These are phyloP conservation scores for Xylaria sp. DNA, from an alignment of 2,329 filamentous ascomycete genomes.

Conservation along the genomic window DNA sequence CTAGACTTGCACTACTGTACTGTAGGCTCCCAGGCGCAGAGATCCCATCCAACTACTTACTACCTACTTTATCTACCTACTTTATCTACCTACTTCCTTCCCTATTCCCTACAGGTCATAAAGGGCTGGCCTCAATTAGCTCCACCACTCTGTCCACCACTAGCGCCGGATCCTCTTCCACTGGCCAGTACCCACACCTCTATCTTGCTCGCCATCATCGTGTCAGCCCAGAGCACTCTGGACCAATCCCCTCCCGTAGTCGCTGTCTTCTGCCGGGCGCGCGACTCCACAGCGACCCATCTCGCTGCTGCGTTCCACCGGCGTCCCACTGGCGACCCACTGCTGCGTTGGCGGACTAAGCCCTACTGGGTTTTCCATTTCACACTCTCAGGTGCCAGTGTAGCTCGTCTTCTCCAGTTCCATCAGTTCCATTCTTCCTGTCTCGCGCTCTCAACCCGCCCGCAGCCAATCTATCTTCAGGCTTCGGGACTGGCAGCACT, in stretches of 20 bases:
- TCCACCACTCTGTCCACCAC: constrained; percentile 13
- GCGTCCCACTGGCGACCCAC: constrained; percentile 8
- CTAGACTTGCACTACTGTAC: too few relatives aligned
- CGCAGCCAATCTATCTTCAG: too few relatives aligned
- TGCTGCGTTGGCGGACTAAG: constrained; percentile 42
- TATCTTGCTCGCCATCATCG: constrained; percentile 34
- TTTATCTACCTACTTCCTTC: too few relatives aligned
- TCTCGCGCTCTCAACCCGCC: neutral
- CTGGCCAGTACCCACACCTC: constrained; percentile 3
- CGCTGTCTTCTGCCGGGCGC: constrained; percentile 28
- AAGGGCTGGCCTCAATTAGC: constrained; percentile 13
- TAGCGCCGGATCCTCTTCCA: constrained; percentile 15
- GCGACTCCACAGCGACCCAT: constrained; percentile 23
- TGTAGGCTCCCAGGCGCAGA: too few relatives aligned
- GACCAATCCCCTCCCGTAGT: constrained; percentile 38
- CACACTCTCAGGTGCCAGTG: constrained; percentile 13
- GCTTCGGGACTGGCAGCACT: neutral
- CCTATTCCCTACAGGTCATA: too few relatives aligned
- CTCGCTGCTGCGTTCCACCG: constrained; percentile 28
- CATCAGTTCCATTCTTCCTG: constrained; percentile 12
- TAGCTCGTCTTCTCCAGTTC: neutral
- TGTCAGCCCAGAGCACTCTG: constrained; percentile 40
- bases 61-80: too few relatives aligned
- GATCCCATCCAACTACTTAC: constrained; percentile 13
- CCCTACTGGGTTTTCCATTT: constrained; percentile 33